phyloP scores from a whole-genome alignment of 306 rosid species.

The Quercus berberidifolia region DNA sequence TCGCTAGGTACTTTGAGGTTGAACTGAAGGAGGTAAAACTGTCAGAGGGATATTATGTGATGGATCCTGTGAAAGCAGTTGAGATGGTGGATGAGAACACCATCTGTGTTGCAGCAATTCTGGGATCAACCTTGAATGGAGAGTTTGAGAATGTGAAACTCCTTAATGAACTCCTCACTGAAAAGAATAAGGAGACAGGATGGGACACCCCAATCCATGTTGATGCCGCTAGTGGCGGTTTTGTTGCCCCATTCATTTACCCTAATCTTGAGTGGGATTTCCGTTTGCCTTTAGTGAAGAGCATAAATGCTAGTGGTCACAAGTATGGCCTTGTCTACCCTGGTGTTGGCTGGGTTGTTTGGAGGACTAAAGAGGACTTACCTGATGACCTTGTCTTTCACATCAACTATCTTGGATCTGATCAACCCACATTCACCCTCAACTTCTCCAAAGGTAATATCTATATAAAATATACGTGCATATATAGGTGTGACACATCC shows the following conservation, averaged over 20 bases:
- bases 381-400: slow-evolving; percentile 53
- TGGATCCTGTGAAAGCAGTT: slow-evolving; percentile 87
- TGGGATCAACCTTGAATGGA: slow-evolving; percentile 85
- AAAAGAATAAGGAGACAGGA: slow-evolving; percentile 73
- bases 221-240: slow-evolving; percentile 59
- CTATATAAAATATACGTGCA: background rate
- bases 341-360: slow-evolving; percentile 57
- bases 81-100: slow-evolving; percentile 95
- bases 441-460: slow-evolving; percentile 54
- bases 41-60: slow-evolving; percentile 69
- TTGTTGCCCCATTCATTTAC: slow-evolving; percentile 47
- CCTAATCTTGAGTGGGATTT: slow-evolving; percentile 54
- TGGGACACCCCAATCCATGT: slow-evolving; percentile 59
- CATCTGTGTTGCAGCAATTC: slow-evolving; percentile 89
- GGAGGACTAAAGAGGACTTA: slow-evolving; percentile 52
- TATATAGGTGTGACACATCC: background rate
- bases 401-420: slow-evolving; percentile 57
- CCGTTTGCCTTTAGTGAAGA: slow-evolving; percentile 47
- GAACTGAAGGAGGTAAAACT: slow-evolving; percentile 95
- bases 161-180: slow-evolving; percentile 57
- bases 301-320: slow-evolving; percentile 56
- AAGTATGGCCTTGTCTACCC: slow-evolving; percentile 60
- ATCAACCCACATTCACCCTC: slow-evolving; percentile 60
- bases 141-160: slow-evolving; percentile 94
- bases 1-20: slow-evolving; percentile 93